Base-by-base conservation (phyloP, 257 asterid species). In the Apocynum venetum region DNA sequence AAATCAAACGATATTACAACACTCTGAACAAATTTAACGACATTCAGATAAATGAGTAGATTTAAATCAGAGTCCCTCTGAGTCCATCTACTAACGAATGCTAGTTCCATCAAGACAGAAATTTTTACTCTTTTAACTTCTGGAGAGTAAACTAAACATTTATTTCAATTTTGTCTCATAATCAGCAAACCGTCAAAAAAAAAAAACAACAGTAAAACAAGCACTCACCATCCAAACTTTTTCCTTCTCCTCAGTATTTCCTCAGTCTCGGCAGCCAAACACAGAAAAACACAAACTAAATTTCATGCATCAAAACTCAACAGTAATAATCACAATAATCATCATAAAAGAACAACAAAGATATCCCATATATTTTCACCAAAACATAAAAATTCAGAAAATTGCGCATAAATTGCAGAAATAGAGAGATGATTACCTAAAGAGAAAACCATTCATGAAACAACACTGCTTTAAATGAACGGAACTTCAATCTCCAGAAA, bases 251-350 rank as follows among this genome's bases (percentile, higher is more conserved):
- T 72, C 48, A 63, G 73, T 68, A 43, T 48, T 53, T 46, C 66
- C 20, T 36, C 48, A 12, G 19, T 74, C 67, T 66, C 72, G 66
- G 72, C 76, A 67, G 72, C 66, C 60, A 77, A 56, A 52, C 76
- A 70, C 44, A 68, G 64, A 80, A 74, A 40, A 80, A 47, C 48
- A 56, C 19, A 56, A 70, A 75, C 83, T 74, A 74, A 41, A 79
- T 74, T 74, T 67, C 76, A 74, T 65, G 56, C 72, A 53, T 74
- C 79, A 70, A 74, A 67, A 74, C 79, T 79, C 83, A 66, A 79
- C 17, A 10, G 31, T 64, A 76, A 51, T 59, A 48, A 74, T 17
- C 51, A 10, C n/a, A 73, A 52, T 15, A 31, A 36, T 72, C 17
- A 65, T 15, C n/a, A 55, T 55, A 57, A 4, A 47, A 0, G 31